phyloP scores from a whole-genome alignment of 768 basidiomycete genomes.

The Pleurotus tuoliensis region DNA sequence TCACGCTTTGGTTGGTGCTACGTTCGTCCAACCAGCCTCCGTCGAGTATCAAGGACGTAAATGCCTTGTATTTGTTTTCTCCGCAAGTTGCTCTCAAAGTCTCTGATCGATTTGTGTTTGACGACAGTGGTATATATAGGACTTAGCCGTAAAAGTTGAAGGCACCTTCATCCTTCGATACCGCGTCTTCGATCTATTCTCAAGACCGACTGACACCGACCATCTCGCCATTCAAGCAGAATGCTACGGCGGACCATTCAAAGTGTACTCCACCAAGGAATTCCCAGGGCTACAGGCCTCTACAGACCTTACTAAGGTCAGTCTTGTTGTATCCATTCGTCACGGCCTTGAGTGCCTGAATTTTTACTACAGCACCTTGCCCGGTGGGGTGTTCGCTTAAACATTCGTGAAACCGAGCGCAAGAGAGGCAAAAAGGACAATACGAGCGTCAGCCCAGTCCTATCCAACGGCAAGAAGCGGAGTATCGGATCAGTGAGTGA shows the following conservation, averaged over 20 bases:
- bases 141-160: constrained; percentile 67
- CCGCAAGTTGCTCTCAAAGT: constrained; percentile 35
- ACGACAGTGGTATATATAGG: constrained; percentile 32
- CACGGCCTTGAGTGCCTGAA: background rate
- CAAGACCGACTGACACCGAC: constrained; percentile 23
- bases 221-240: constrained; percentile 54
- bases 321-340: constrained; percentile 1
- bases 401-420: constrained; percentile 56
- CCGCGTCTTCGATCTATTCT: constrained; percentile 60
- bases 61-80: constrained; percentile 59
- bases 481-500: background rate
- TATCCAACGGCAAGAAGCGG: background rate
- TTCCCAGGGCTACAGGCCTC: constrained; percentile 66
- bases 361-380: constrained; percentile 38
- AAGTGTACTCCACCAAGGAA: constrained; percentile 67
- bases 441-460: constrained; percentile 15
- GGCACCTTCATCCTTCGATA: constrained; percentile 66
- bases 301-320: constrained; percentile 64
- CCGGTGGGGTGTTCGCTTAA: constrained; percentile 54
- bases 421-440: constrained; percentile 41
- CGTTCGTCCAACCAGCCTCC: constrained; percentile 52
- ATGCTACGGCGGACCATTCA: constrained; percentile 60
- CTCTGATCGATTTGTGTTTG: background rate
- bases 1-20: constrained; percentile 51
- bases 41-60: constrained; percentile 57